These are phyloP conservation scores for Paracamarosporium sp. DNA, from an alignment of 2,329 filamentous ascomycete species.

Conservation along the genomic window DNA sequence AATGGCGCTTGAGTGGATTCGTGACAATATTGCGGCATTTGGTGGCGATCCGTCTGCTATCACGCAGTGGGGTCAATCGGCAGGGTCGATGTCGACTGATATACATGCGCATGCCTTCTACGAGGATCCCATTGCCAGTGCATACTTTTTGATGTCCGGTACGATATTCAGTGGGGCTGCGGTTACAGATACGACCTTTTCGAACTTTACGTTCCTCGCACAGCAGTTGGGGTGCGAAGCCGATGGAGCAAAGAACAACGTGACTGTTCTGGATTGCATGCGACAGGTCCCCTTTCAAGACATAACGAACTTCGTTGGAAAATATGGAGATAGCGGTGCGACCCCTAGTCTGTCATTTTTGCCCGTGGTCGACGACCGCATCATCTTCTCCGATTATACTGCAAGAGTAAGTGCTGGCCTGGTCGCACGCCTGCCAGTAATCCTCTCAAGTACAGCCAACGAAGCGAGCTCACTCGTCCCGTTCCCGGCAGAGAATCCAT, in stretches of 20 bases:
- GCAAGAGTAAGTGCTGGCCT: conserved; percentile 15
- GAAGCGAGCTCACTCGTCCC: conserved; percentile 18
- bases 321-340: conserved; percentile 29
- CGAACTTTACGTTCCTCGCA: conserved; percentile 20
- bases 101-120: conserved; percentile 54
- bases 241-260: not conserved
- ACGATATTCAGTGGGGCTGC: conserved; percentile 8
- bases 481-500: conserved; percentile 9
- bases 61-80: conserved; percentile 41
- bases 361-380: conserved; percentile 23
- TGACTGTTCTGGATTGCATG: conserved; percentile 44
- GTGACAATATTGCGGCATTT: conserved; percentile 42
- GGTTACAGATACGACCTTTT: conserved; percentile 1
- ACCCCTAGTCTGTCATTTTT: conserved; percentile 29
- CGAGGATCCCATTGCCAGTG: conserved; percentile 55
- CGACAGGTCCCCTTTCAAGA: conserved; percentile 27
- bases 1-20: conserved; percentile 42
- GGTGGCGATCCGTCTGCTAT: conserved; percentile 33
- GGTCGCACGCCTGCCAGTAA: conserved; percentile 16
- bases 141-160: conserved; percentile 46
- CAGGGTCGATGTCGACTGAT: conserved; percentile 47
- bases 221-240: conserved; percentile 12
- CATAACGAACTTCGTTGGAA: conserved; percentile 39
- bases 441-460: conserved; percentile 20
- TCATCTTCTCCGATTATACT: conserved; percentile 26